Base-by-base conservation (phyloP, 2,329 filamentous ascomycete species). In the Ophiognomonia clavigignenti-juglandacearum region DNA sequence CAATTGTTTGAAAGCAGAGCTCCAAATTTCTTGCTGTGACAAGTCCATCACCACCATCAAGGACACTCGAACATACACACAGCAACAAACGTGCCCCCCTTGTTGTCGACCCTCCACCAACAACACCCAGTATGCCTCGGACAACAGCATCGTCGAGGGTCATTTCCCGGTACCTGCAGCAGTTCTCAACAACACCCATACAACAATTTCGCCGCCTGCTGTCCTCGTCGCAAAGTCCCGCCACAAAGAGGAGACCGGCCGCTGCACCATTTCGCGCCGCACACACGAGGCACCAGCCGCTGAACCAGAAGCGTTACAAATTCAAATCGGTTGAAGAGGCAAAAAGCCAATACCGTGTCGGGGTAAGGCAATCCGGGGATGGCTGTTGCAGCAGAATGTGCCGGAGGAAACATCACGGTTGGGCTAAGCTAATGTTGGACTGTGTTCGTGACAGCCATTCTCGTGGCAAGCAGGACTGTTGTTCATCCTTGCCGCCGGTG, bases 391-490 rank as follows among this genome's bases (percentile, higher is more conserved):
- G 3, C n/a, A 4, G 9, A 11, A 40, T 31, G 11, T 14, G 8
- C 6, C 6, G 36, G 10, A 29, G 24, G 4, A 18, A 20, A 7
- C 19, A 6, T 14, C 19, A n/a, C n/a, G n/a, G n/a, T n/a, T n/a
- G n/a, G n/a, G n/a, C n/a, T n/a, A 24, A 43, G 50, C 54, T 57
- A 39, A 56, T 46, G 22, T 26, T 19, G 14, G 34, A 23, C 32
- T 29, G 13, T 38, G 27, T 26, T 35, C 9, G 10, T 18, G 24
- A 20, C 53, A 90, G 85, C 93, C 93, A 24, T 97, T 98, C 72
- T 96, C 91, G 45, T 91, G 88, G 82, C 92, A 89, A 69, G 86
- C 92, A 26, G 92, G 89, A 16, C 57, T 90, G 42, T 76, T 98
- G 54, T 97, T 98, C 71, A 75, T 97, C 54, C 63, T 78, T 39